Percentiles rank a stretch among this genome's conserved stretches.
These are phyloP conservation scores for Oryza nivara DNA, from an alignment of 176 grass and related monocot species.

Conservation along the genomic window DNA sequence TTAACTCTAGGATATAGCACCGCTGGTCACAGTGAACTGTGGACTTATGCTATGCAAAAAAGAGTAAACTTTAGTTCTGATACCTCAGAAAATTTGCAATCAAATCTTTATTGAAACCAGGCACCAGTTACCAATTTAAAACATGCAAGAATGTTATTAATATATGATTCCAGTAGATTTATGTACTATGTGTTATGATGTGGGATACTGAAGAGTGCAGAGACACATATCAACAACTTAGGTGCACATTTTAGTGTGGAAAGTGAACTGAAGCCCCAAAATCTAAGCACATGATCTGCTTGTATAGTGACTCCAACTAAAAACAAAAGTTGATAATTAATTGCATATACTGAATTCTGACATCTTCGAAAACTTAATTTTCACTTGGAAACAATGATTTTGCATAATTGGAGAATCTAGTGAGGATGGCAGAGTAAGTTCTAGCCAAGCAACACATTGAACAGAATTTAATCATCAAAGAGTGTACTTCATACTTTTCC, in stretches of 20 bases:
- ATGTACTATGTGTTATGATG: constrained; percentile 1
- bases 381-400: background rate
- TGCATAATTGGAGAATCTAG: background rate
- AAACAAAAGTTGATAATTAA: background rate
- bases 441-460: background rate
- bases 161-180: background rate
- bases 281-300: background rate
- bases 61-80: background rate
- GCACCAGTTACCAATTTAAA: background rate
- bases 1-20: background rate
- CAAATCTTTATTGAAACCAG: background rate
- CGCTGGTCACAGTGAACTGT: background rate
- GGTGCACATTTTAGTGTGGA: background rate
- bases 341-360: background rate
- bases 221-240: background rate
- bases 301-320: background rate
- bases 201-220: background rate
- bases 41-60: background rate
- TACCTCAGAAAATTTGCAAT: background rate
- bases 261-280: background rate
- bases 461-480: background rate
- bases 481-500: background rate
- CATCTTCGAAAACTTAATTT: background rate
- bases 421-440: constrained; percentile 1
- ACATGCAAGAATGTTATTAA: background rate